Percentiles rank a stretch among this genome's conserved stretches.
phyloP scores from a whole-genome alignment of 1,284 basidiomycete species.

The Apiotrichum veenhuisii region DNA sequence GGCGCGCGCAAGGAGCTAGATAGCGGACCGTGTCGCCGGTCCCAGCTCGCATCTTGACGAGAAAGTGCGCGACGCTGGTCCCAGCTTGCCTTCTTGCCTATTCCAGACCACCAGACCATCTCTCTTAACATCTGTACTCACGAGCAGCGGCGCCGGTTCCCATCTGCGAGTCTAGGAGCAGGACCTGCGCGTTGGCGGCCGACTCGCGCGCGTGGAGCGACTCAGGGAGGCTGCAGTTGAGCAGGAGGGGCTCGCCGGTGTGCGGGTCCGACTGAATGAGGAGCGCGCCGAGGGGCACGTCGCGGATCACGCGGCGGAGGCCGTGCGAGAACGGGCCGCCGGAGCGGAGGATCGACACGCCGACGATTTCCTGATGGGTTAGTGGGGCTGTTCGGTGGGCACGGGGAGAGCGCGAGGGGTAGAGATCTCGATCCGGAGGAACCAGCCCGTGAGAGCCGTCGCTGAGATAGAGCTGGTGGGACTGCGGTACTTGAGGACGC shows the following conservation, averaged over 20 bases:
- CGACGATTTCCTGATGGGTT: conserved; percentile 34
- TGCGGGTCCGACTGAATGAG: conserved; percentile 82
- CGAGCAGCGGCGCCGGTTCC: conserved; percentile 87
- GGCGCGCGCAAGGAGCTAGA: too few species aligned
- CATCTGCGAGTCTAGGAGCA: conserved; percentile 92
- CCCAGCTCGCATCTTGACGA: neutral
- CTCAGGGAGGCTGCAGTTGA: conserved; percentile 74
- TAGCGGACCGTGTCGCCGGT: neutral
- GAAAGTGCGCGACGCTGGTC: too few species aligned
- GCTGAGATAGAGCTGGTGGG: too few species aligned
- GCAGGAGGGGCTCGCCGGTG: conserved; percentile 82
- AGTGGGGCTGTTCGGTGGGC: neutral
- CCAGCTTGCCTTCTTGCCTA: too few species aligned
- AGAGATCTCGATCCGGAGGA: neutral
- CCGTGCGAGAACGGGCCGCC: conserved; percentile 88
- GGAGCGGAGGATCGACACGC: conserved; percentile 46
- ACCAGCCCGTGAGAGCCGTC: too few species aligned
- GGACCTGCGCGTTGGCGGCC: conserved; percentile 71
- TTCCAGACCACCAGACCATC: too few species aligned
- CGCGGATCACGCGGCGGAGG: conserved; percentile 79
- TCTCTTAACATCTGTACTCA: conserved; percentile 34
- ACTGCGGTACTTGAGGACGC: too few species aligned
- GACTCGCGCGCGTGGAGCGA: conserved; percentile 62
- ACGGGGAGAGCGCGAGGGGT: too few species aligned
- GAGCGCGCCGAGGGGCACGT: conserved; percentile 81